Evolutionary conservation across 495 filamentous ascomycete genomes (phyloP).

Genomic region (Glutinoglossum americanum): DNA sequence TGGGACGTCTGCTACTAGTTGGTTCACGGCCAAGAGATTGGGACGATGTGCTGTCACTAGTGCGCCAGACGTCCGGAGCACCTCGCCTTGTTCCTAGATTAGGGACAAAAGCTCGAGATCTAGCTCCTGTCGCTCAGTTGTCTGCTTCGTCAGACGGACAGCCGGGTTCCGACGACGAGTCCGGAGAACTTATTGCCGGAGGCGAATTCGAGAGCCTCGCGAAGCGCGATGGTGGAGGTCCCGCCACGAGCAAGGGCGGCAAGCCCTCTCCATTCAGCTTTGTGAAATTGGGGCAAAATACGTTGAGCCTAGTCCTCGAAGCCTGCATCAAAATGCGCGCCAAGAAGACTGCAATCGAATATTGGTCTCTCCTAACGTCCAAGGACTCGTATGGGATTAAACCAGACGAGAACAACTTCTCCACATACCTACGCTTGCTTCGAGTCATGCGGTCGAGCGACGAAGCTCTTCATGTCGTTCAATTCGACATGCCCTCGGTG

Average conservation of each 20-base stretch:
- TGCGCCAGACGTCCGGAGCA: slow-evolving; percentile 58
- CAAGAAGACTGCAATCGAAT: slow-evolving; percentile 29
- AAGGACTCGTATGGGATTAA: slow-evolving; percentile 24
- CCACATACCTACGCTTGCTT: slow-evolving; percentile 45
- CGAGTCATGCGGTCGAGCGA: slow-evolving; percentile 36
- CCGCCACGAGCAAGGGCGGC: background rate
- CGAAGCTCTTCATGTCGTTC: slow-evolving; percentile 30
- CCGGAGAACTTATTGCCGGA: background rate
- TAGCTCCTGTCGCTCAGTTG: background rate
- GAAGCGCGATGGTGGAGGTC: background rate
- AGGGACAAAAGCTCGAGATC: background rate
- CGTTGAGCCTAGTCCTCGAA: slow-evolving; percentile 45
- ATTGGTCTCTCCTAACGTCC: slow-evolving; percentile 53
- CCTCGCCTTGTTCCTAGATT: slow-evolving; percentile 24
- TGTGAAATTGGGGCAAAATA: slow-evolving; percentile 38
- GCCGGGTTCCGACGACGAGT: background rate
- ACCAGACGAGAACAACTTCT: slow-evolving; percentile 49
- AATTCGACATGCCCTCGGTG: slow-evolving; percentile 16
- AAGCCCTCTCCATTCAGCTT: slow-evolving; percentile 10
- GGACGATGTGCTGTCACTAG: slow-evolving; percentile 46
- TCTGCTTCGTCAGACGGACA: background rate
- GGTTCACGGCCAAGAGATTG: slow-evolving; percentile 34
- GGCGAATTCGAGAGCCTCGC: background rate
- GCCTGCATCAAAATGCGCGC: slow-evolving; percentile 31
- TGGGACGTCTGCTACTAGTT: slow-evolving; percentile 50